Evolutionary conservation across 768 basidiomycete species (phyloP).

Genomic region (Lactifluus hygrophoroides): DNA sequence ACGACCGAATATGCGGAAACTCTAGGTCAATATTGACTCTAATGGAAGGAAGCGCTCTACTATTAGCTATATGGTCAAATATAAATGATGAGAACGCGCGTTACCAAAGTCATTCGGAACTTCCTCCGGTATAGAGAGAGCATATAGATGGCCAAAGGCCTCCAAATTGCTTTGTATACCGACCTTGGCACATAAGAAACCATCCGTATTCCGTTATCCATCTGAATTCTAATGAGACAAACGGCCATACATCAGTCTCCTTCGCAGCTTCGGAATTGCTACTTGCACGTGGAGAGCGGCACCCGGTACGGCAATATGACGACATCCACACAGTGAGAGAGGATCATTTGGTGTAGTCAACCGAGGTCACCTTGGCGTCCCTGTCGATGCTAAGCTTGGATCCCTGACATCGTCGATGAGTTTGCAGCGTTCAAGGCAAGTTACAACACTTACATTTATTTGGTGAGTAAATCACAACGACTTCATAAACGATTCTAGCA

Average conservation of each 20-base stretch:
- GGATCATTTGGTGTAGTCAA: conserved; percentile 16
- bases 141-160: conserved; percentile 7
- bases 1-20: conserved; percentile 17
- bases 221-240: conserved; percentile 28
- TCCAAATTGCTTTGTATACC: conserved; percentile 2
- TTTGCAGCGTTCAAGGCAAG: not conserved
- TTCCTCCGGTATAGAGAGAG: conserved; percentile 17
- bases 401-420: not conserved
- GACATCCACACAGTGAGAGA: conserved; percentile 13
- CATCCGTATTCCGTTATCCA: conserved; percentile 10
- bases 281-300: conserved; percentile 14
- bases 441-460: not conserved
- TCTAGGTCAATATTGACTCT: no score
- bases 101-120: conserved; percentile 7
- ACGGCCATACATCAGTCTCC: conserved; percentile 26
- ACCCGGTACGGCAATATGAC: conserved; percentile 12
- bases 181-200: conserved; percentile 3
- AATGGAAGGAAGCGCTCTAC: not conserved
- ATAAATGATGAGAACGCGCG: not conserved
- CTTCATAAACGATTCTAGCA: not conserved
- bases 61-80: not conserved
- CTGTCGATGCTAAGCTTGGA: not conserved
- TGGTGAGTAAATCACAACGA: conserved; percentile 14
- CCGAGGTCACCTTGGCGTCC: conserved; percentile 6
- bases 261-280: conserved; percentile 21